Evolutionary conservation across 495 filamentous ascomycete species (phyloP).

Genomic region (Margaritispora aquatica): DNA sequence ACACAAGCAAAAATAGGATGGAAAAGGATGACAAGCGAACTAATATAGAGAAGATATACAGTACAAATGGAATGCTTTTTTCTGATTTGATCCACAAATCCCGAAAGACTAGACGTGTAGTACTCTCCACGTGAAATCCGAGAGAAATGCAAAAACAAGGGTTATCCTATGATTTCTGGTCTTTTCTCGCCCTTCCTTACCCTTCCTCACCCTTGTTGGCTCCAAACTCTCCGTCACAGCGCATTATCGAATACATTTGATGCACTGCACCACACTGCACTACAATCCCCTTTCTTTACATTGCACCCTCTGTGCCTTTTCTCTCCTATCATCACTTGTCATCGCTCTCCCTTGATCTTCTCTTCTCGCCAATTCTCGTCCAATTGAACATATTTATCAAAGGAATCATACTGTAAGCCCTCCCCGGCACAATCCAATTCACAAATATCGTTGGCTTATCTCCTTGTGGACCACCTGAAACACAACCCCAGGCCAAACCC

Average conservation of each 20-base stretch:
- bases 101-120: background rate
- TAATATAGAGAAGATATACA: no score
- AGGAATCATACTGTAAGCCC: background rate
- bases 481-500: background rate
- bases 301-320: background rate
- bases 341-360: background rate
- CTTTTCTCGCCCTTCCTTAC: background rate
- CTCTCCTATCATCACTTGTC: background rate
- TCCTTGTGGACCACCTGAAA: background rate
- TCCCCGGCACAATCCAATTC: background rate
- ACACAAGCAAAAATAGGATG: no score
- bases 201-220: background rate
- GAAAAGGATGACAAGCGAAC: no score
- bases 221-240: background rate
- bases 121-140: background rate
- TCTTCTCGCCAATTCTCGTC: background rate
- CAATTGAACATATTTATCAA: background rate
- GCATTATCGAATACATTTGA: background rate
- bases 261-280: background rate
- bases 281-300: background rate
- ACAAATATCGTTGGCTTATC: background rate
- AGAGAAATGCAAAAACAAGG: slow-evolving; percentile 1
- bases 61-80: no score
- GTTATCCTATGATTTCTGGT: no score
- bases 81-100: background rate